These are phyloP conservation scores for Cordyceps cateniannulata DNA, from an alignment of 2,329 filamentous ascomycete species.

Conservation along the genomic window DNA sequence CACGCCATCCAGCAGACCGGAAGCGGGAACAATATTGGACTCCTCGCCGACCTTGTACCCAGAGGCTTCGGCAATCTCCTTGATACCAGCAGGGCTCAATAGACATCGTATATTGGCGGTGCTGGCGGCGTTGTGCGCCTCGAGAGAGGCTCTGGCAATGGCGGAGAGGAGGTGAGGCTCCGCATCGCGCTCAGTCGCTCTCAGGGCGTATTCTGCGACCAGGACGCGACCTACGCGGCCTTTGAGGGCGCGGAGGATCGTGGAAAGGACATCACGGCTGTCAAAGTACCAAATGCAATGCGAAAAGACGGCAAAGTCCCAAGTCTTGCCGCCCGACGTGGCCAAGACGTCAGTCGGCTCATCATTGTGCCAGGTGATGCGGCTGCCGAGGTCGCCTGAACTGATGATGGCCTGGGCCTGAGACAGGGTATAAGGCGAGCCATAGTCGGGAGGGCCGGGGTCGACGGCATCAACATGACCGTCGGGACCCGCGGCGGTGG, in stretches of 20 bases:
- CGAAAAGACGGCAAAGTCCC: slow-evolving; percentile 40
- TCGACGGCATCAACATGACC: slow-evolving; percentile 47
- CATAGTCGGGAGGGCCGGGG: slow-evolving; percentile 44
- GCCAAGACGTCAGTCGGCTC: slow-evolving; percentile 30
- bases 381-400: slow-evolving; percentile 29
- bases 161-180: slow-evolving; percentile 46
- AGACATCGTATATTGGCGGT: slow-evolving; percentile 41
- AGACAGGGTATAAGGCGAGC: slow-evolving; percentile 40
- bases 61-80: slow-evolving; percentile 24
- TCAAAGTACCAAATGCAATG: slow-evolving; percentile 51
- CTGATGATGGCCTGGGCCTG: slow-evolving; percentile 42
- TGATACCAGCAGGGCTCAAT: slow-evolving; percentile 36
- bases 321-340: slow-evolving; percentile 21
- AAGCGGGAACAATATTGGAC: slow-evolving; percentile 26
- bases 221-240: slow-evolving; percentile 17
- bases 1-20: slow-evolving; percentile 36
- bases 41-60: slow-evolving; percentile 34
- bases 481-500: slow-evolving; percentile 35
- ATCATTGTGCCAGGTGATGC: slow-evolving; percentile 37
- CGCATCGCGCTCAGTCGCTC: slow-evolving; percentile 30
- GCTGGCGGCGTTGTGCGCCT: slow-evolving; percentile 32
- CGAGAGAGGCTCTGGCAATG: slow-evolving; percentile 36
- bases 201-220: slow-evolving; percentile 24
- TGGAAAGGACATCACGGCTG: slow-evolving; percentile 23
- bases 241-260: slow-evolving; percentile 18